Base-by-base conservation (phyloP, 2,329 filamentous ascomycete species). In the Colletotrichum spaethianum region DNA sequence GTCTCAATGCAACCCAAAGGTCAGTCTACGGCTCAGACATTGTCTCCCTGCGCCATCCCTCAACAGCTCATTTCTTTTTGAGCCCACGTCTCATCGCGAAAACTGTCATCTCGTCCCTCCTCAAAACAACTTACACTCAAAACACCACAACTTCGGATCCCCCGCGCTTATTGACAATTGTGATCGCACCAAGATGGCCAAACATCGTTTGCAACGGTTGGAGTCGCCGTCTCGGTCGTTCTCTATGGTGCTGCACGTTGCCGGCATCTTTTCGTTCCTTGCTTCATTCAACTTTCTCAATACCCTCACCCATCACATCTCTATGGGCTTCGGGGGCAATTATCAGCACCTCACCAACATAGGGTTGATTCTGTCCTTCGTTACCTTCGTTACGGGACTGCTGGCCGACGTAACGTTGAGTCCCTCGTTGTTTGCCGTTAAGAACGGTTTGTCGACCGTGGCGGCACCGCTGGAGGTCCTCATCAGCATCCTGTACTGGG, bases 321-420 rank as follows among this genome's bases (percentile, higher is more conserved):
- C 87, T 62, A 82, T 85, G 0, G 86, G 90, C 1, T 93, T 92
- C 76, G 93, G 93, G 69, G 87, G 92, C 82, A 88, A 93, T 77
- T 88, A 91, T 74, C 91, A 93, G 79, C 94, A 93, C 77, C 86
- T 95, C 40, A 95, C 93, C 75, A 94, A 94, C 78, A 88, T 94
- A 70, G 93, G 92, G 33, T 87, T 94, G 53, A 83, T 86, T 1
- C 82, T 93, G 31, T 87, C 92, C 0, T 85, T 89, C 14, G 75
- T 86, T 56, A 92, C 90, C 62, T 94, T 94, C 79, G 75, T 81
- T 61, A 81, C 88, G 33, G 93, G 89, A 4, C 82, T 93, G 5
- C 78, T 92, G 44, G 91, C 92, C 64, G 93, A 95, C 79, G 76
- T 94, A 11, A 90, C 89, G 0, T 79, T 89, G 33, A 91, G 85